A percentile compares a stretch with the other conserved stretches of the same genome.
These are phyloP conservation scores for Diaporthe aspalathi DNA, from an alignment of 2,329 filamentous ascomycete species.

Conservation along the genomic window DNA sequence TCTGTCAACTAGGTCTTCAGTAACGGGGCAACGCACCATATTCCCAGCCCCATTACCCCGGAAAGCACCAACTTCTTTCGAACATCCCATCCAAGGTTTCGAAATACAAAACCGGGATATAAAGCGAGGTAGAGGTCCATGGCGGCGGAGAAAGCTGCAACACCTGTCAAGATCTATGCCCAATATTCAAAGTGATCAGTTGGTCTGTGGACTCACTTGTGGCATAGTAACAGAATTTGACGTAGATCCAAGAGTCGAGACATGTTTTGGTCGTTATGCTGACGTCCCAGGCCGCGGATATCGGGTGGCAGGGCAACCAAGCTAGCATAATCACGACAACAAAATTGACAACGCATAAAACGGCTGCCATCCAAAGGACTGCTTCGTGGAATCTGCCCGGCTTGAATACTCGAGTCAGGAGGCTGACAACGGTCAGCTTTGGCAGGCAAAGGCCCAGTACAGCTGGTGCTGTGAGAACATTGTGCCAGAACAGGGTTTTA, in stretches of 20 bases:
- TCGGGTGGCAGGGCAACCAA: neutral
- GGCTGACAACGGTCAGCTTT: slow-evolving; percentile 18
- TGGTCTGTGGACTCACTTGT: neutral
- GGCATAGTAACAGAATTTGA: slow-evolving; percentile 15
- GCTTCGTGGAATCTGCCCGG: neutral
- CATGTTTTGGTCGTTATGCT: neutral
- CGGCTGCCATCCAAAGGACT: neutral
- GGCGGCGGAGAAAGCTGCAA: neutral
- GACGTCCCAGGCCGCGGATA: neutral
- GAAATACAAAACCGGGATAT: slow-evolving; percentile 6
- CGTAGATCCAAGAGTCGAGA: neutral
- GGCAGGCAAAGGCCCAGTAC: neutral
- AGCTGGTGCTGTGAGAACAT: neutral
- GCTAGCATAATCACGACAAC: neutral
- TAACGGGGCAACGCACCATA: neutral
- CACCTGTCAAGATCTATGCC: neutral
- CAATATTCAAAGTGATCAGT: neutral
- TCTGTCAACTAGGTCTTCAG: neutral
- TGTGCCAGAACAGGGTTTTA: neutral
- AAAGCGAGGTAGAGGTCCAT: neutral
- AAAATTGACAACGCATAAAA: slow-evolving; percentile 13
- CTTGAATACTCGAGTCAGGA: slow-evolving; percentile 8
- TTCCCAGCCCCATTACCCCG: neutral
- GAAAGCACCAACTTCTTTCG: slow-evolving; percentile 4
- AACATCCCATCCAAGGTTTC: neutral